Evolutionary conservation across 2,329 filamentous ascomycete genomes (phyloP).

Genomic region (Ascochyta pisi): DNA sequence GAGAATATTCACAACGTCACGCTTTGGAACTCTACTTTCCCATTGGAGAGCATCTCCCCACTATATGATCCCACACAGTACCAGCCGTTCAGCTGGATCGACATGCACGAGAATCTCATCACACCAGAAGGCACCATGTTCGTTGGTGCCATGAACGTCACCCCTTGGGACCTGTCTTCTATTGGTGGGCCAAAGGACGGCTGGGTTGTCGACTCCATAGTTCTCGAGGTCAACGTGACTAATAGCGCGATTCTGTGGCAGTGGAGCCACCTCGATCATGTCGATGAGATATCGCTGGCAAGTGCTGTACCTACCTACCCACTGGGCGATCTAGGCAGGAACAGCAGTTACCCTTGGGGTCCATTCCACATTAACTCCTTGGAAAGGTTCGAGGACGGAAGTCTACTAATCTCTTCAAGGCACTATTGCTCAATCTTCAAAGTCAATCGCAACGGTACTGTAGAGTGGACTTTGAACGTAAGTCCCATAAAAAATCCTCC

Average conservation of each 20-base stretch:
- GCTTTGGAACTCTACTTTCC: slow-evolving; percentile 5
- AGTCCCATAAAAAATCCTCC: neutral
- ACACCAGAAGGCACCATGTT: slow-evolving; percentile 15
- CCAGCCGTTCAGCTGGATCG: slow-evolving; percentile 11
- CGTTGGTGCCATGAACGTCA: slow-evolving; percentile 14
- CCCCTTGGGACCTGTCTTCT: slow-evolving; percentile 16
- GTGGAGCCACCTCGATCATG: slow-evolving; percentile 19
- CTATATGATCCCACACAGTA: slow-evolving; percentile 15
- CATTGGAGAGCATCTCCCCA: slow-evolving; percentile 7
- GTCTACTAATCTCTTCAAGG: slow-evolving; percentile 7
- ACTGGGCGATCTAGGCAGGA: neutral
- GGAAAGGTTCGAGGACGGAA: slow-evolving; percentile 2
- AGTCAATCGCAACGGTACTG: slow-evolving; percentile 2
- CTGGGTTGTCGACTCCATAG: neutral
- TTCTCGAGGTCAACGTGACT: slow-evolving; percentile 12
- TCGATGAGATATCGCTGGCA: neutral
- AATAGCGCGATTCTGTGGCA: slow-evolving; percentile 18
- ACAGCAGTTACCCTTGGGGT: neutral
- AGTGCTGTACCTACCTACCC: slow-evolving; percentile 7
- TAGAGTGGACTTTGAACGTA: slow-evolving; percentile 10
- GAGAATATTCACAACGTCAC: slow-evolving; percentile 7
- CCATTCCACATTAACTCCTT: neutral
- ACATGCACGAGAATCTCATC: slow-evolving; percentile 20
- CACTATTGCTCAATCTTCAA: slow-evolving; percentile 13
- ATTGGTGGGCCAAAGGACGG: neutral